Evolutionary conservation across 306 rosid genomes (phyloP), one percentile per base, ranked within the genome.

Genomic region (Canavalia gladiata): DNA sequence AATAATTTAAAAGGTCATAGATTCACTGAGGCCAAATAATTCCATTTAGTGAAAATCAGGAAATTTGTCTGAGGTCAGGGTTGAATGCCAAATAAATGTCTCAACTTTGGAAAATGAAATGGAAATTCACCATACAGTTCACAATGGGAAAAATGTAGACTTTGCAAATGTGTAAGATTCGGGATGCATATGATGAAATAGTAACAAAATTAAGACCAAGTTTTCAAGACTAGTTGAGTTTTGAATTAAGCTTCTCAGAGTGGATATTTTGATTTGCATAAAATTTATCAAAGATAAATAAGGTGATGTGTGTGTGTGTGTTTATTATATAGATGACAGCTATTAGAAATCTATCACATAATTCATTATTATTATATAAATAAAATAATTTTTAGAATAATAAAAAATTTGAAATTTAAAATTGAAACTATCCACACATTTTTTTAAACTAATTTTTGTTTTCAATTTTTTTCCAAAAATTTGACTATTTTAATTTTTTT

Each of bases 81-180:
- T 90, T 90, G 0, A 0, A 0, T 0, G n/a, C 0, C 3, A 83
- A 1, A 1, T 6, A 90, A 75, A n/a, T 2, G 0, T 42, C 12
- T n/a, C 46, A 90, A 41, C 8, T 86, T 77, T 39, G 82, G 87
- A 4, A 86, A 43, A 2, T 67, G 78, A 35, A 89, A 87, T 0
- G 86, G 88, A 29, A 90, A 84, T 31, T 63, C 68, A 1, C 91
- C 91, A 7, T 29, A 5, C 30, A 90, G 0, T 0, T 25, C 39
- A 31, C 90, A 86, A 0, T 5, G 0, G 2, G 0, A 1, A 4
- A 84, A 57, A 3, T 0, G 2, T 0, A 87, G 74, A 41, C 0
- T 0, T 1, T 29, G 8, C 43, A 87, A 78, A 9, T 78, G 85
- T 31, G 82, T 51, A 13, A 80, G 18, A 72, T 87, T 82, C 10